These are phyloP conservation scores for Botryotinia narcissicola DNA, from an alignment of 2,329 filamentous ascomycete species.

Conservation along the genomic window DNA sequence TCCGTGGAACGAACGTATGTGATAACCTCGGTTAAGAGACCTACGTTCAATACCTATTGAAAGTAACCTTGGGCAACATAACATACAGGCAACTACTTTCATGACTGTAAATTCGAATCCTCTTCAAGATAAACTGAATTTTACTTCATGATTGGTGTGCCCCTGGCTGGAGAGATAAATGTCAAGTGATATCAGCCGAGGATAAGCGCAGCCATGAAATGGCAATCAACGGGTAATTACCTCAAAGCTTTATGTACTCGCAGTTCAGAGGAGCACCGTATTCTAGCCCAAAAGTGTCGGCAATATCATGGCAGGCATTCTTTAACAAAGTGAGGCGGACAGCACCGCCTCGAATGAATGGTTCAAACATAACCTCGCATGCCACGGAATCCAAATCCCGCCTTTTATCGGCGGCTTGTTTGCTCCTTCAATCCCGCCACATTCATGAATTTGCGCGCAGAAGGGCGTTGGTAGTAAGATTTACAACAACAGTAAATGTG, in stretches of 20 bases:
- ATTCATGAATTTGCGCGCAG: not conserved
- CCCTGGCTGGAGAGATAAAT: not conserved
- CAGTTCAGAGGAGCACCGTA: not conserved
- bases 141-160: not conserved
- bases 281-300: not conserved
- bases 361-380: not conserved
- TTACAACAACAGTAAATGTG: not conserved
- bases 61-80: not conserved
- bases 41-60: not conserved
- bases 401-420: not conserved
- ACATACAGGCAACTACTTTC: not conserved
- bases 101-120: not conserved
- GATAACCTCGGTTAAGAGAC: not conserved
- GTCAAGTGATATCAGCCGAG: not conserved
- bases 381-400: not conserved
- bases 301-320: not conserved
- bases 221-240: not conserved
- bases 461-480: not conserved
- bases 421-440: not conserved
- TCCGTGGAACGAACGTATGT: not conserved
- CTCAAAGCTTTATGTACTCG: not conserved
- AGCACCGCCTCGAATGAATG: not conserved
- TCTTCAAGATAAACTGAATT: not conserved
- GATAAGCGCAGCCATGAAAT: not conserved
- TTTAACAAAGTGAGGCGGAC: constrained; percentile 3